Evolutionary conservation across 2,329 filamentous ascomycete species (phyloP).

Genomic region (Paecilomyces variotii): DNA sequence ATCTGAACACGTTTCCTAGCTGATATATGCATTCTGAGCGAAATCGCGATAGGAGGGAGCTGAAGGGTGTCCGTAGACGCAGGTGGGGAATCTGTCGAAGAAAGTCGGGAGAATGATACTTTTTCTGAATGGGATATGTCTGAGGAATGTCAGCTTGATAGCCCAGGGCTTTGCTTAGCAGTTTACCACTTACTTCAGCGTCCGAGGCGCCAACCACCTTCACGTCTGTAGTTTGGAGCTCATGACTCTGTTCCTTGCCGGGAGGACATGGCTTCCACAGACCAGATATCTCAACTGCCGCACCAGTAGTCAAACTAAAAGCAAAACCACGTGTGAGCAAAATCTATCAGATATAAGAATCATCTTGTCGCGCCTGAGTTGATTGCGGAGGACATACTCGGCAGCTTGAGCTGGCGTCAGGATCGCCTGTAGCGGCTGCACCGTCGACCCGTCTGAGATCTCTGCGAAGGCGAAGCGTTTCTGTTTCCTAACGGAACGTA

Average conservation of each 20-base stretch:
- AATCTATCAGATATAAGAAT: background rate
- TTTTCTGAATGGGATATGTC: conserved; percentile 92
- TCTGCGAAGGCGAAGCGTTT: conserved; percentile 77
- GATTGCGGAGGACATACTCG: conserved; percentile 49
- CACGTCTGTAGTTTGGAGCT: conserved; percentile 66
- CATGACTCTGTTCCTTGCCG: conserved; percentile 63
- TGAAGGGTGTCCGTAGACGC: conserved; percentile 70
- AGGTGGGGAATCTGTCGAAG: conserved; percentile 83
- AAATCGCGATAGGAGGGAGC: conserved; percentile 70
- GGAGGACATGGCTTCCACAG: conserved; percentile 64
- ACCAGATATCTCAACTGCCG: conserved; percentile 70
- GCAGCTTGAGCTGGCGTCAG: conserved; percentile 62
- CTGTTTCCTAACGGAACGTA: conserved; percentile 78
- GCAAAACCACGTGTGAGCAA: conserved; percentile 8
- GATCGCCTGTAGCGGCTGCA: conserved; percentile 71
- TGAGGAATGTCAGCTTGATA: conserved; percentile 30
- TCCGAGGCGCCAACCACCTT: conserved; percentile 69
- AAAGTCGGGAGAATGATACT: conserved; percentile 85
- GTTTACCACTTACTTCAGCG: conserved; percentile 56
- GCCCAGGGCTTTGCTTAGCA: background rate
- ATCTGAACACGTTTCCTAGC: conserved; percentile 66
- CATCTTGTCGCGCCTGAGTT: background rate
- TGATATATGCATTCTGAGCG: conserved; percentile 71
- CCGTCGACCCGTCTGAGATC: conserved; percentile 78
- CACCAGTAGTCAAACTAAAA: conserved; percentile 67